These are phyloP conservation scores for Trypanosoma lewisi DNA, from an alignment of 208 protist genomes.

Conservation along the genomic window DNA sequence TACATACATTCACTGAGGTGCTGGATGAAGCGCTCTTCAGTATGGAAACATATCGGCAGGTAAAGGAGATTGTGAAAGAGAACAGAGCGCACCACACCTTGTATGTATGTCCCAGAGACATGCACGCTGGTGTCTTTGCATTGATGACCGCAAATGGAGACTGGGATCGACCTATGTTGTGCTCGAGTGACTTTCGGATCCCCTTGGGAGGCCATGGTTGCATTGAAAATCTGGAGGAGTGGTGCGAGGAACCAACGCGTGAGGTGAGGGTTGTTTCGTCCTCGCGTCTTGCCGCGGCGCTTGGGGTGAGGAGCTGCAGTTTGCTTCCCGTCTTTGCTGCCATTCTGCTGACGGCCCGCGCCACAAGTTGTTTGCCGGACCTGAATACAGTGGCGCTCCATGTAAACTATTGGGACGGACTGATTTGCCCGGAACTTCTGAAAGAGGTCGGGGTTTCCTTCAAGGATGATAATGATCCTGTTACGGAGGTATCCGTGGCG, in stretches of 20 bases:
- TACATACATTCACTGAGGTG: background rate
- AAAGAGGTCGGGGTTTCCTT: background rate
- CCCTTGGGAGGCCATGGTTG: conserved; percentile 4
- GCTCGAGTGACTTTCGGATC: conserved; percentile 8
- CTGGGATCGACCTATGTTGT: background rate
- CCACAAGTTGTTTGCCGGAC: background rate
- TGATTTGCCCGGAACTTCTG: conserved; percentile 4
- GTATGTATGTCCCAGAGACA: background rate
- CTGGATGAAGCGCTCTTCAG: conserved; percentile 12
- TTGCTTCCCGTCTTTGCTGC: conserved; percentile 10
- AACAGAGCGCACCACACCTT: background rate
- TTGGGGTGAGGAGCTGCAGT: background rate
- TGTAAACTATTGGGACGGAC: conserved; percentile 9
- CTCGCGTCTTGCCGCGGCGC: background rate
- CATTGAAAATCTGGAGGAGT: conserved; percentile 1
- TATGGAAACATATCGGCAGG: conserved; percentile 4
- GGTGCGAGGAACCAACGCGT: background rate
- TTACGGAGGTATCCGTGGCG: background rate
- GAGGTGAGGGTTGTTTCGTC: background rate
- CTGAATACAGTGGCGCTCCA: background rate
- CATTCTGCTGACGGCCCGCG: background rate
- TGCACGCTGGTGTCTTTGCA: background rate
- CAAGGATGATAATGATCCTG: background rate
- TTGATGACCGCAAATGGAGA: background rate
- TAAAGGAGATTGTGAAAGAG: conserved; percentile 2